phyloP scores from a whole-genome alignment of 805 yeast genomes.

The Kodamaea fukazawae region DNA sequence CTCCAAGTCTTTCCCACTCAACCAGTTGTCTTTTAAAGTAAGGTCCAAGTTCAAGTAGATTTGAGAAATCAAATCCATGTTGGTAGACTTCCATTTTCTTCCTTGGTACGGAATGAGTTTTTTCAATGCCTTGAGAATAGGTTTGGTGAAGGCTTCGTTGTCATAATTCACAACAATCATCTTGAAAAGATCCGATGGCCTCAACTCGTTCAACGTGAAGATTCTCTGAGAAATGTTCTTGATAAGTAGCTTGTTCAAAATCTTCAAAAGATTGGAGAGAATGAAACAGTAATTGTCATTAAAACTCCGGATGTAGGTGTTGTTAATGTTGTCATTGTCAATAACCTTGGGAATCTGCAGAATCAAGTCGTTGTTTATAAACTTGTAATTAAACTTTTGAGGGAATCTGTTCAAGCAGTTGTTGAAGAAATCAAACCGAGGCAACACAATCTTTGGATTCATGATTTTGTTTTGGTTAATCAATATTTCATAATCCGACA shows the following conservation, averaged over 20 bases:
- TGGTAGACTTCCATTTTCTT: slow-evolving; percentile 87
- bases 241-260: slow-evolving; percentile 56
- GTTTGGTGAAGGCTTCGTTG: slow-evolving; percentile 60
- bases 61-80: slow-evolving; percentile 90
- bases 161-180: slow-evolving; percentile 54
- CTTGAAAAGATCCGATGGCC: slow-evolving; percentile 61
- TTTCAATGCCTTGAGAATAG: slow-evolving; percentile 71
- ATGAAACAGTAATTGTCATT: slow-evolving; percentile 47
- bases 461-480: slow-evolving; percentile 38
- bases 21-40: slow-evolving; percentile 80
- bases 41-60: slow-evolving; percentile 75
- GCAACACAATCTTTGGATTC: slow-evolving; percentile 35
- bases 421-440: slow-evolving; percentile 37
- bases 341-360: slow-evolving; percentile 24
- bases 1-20: slow-evolving; percentile 74
- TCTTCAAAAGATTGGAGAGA: slow-evolving; percentile 50
- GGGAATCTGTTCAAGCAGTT: slow-evolving; percentile 27
- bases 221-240: slow-evolving; percentile 70
- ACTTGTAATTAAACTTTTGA: slow-evolving; percentile 13
- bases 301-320: slow-evolving; percentile 25
- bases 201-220: slow-evolving; percentile 56
- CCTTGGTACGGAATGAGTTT: slow-evolving; percentile 87
- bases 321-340: slow-evolving; percentile 27
- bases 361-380: slow-evolving; percentile 31
- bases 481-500: slow-evolving; percentile 30